phyloP scores from a whole-genome alignment of 176 grass and related monocot genomes.

The Avena sativa region DNA sequence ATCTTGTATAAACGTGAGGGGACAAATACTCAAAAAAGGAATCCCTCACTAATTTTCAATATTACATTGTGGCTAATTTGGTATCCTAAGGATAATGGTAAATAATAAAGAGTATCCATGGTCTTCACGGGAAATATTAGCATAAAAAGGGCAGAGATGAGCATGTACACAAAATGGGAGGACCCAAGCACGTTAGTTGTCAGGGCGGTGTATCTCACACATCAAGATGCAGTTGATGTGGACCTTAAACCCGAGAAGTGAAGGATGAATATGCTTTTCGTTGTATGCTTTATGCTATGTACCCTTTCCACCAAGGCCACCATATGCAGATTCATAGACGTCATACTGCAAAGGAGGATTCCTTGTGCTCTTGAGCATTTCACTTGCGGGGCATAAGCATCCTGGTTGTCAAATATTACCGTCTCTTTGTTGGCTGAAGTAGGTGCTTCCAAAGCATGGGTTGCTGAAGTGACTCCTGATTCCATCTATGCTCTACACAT shows the following conservation, averaged over 20 bases:
- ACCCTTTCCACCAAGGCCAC: too few species aligned
- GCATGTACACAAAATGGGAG: slow-evolving; percentile 42
- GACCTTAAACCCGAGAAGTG: slow-evolving; percentile 92
- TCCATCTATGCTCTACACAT: too few species aligned
- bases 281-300: too few species aligned
- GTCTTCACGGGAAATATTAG: slow-evolving; percentile 12
- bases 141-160: slow-evolving; percentile 43
- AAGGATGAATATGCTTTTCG: slow-evolving; percentile 26
- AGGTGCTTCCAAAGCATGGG: too few species aligned
- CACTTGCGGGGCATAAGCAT: too few species aligned
- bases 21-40: background rate
- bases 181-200: slow-evolving; percentile 49
- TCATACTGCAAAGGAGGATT: too few species aligned
- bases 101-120: slow-evolving; percentile 26
- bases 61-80: slow-evolving; percentile 47
- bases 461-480: too few species aligned
- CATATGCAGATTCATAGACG: too few species aligned
- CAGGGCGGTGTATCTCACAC: slow-evolving; percentile 90
- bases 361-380: too few species aligned
- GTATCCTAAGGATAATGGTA: slow-evolving; percentile 45
- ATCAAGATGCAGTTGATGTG: slow-evolving; percentile 96
- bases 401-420: too few species aligned
- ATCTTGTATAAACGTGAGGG: background rate
- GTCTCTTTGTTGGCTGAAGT: too few species aligned
- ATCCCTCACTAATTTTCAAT: slow-evolving; percentile 40